These are phyloP conservation scores for Fusarium veterinarium DNA, from an alignment of 2,329 filamentous ascomycete genomes.

Conservation along the genomic window DNA sequence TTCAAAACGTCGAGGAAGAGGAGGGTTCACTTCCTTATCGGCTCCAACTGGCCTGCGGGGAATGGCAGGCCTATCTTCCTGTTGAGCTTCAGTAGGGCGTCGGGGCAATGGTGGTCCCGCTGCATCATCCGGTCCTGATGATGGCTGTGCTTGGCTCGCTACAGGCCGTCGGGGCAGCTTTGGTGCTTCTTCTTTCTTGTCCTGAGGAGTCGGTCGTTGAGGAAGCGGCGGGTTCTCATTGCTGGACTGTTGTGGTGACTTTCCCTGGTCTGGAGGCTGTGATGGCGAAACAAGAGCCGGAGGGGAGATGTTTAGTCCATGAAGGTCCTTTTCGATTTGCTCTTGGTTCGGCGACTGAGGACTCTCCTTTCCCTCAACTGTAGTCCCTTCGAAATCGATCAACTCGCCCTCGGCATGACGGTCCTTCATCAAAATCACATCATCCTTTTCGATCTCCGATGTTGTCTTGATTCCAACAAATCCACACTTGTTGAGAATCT, in stretches of 20 bases:
- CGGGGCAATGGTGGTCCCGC: slow-evolving; percentile 21
- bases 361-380: slow-evolving; percentile 16
- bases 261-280: slow-evolving; percentile 17
- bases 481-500: slow-evolving; percentile 64
- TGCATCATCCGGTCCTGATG: not conserved
- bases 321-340: slow-evolving; percentile 42
- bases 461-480: slow-evolving; percentile 60
- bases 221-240: slow-evolving; percentile 33
- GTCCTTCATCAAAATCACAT: slow-evolving; percentile 60
- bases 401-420: slow-evolving; percentile 48
- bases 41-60: slow-evolving; percentile 27
- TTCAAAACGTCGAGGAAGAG: slow-evolving; percentile 33
- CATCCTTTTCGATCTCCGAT: slow-evolving; percentile 62
- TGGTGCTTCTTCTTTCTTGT: slow-evolving; percentile 12
- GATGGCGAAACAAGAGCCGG: slow-evolving; percentile 40
- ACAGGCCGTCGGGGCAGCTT: slow-evolving; percentile 22
- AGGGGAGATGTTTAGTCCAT: slow-evolving; percentile 46
- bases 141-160: slow-evolving; percentile 3
- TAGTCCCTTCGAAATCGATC: slow-evolving; percentile 46
- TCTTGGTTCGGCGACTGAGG: slow-evolving; percentile 26
- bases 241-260: not conserved
- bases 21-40: slow-evolving; percentile 18
- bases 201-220: slow-evolving; percentile 2
- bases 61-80: slow-evolving; percentile 19
- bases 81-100: slow-evolving; percentile 18